Base-by-base conservation (phyloP, 495 filamentous ascomycete species). In the Staphylotrichum longicolle region DNA sequence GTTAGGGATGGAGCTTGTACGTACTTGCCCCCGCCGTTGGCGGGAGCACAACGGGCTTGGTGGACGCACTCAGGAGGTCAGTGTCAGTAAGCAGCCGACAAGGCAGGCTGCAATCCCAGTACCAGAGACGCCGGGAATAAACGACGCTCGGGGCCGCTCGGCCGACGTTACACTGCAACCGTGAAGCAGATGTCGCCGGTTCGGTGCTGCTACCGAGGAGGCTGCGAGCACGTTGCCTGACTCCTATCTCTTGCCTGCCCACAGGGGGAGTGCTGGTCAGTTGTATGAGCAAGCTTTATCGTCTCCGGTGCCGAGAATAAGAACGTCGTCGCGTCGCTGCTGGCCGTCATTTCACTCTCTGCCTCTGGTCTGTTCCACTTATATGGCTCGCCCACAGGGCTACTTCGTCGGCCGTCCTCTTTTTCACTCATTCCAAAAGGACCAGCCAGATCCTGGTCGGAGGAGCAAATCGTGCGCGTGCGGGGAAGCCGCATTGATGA, bases 111-210 rank as follows among this genome's bases (percentile, higher is more conserved):
- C 15, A n/a, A 47, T 47, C 45, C 45, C 45, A 30, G 45, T 20
- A 47, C 45, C 45, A 27, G 45, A n/a, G 14, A 47, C 45, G 45
- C 45, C 7, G 45, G 45, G 45, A 47, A 47, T 47, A 9, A 30
- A 30, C 8, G n/a, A 47, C 5, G 45, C 45, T 47, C 45, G 45
- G 45, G 45, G 45, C 20, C 15, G 45, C 45, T 47, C 45, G 45
- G 45, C 45, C 45, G 45, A 47, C 8, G 45, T 47, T 27, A 27
- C 45, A 47, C 14, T 4, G 14, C 45, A 4, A 20, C 45, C 45
- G 45, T 47, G 45, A 47, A n/a, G 45, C 45, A n/a, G 45, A 47
- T 47, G 15, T 47, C 15, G 45, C 45, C 45, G 15, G 45, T 47
- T 30, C 45, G 45, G 15, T 47, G 14, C 6, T 47, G 45, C n/a